Conservation (phyloP, 768 basidiomycete species). For the Pulveroboletus sp. region DNA sequence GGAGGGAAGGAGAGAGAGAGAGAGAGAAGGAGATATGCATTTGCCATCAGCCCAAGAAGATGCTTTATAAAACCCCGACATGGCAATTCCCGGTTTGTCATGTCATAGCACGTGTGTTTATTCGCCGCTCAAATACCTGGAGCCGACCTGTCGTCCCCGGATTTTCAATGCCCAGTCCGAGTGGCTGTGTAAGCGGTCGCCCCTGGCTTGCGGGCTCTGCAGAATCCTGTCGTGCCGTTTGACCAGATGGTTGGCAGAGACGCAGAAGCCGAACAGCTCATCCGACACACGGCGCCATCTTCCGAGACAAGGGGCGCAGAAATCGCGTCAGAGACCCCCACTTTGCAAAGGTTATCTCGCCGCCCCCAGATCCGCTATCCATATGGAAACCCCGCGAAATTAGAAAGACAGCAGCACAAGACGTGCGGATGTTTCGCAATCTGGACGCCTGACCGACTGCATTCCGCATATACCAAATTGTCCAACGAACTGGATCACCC, state of each 20-base stretch:
- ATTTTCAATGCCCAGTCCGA: background rate
- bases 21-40: background rate
- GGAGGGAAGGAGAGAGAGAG: conserved; percentile 1
- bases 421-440: no score
- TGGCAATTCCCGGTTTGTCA: conserved; percentile 21
- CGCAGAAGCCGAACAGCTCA: no score
- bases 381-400: conserved; percentile 4
- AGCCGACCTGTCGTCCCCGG: no score
- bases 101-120: conserved; percentile 17
- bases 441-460: background rate
- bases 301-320: no score
- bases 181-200: background rate
- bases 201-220: no score
- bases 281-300: no score
- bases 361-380: conserved; percentile 20
- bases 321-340: background rate
- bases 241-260: no score
- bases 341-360: conserved; percentile 16
- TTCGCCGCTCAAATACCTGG: conserved; percentile 3
- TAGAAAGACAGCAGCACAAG: no score
- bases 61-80: conserved; percentile 26
- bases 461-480: no score
- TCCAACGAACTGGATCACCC: no score
- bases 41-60: background rate
- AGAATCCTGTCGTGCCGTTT: no score